Percentiles rank a stretch among this genome's conserved stretches.
These are phyloP conservation scores for Cyberlindnera suaveolens DNA, from an alignment of 805 yeast genomes.

Conservation along the genomic window DNA sequence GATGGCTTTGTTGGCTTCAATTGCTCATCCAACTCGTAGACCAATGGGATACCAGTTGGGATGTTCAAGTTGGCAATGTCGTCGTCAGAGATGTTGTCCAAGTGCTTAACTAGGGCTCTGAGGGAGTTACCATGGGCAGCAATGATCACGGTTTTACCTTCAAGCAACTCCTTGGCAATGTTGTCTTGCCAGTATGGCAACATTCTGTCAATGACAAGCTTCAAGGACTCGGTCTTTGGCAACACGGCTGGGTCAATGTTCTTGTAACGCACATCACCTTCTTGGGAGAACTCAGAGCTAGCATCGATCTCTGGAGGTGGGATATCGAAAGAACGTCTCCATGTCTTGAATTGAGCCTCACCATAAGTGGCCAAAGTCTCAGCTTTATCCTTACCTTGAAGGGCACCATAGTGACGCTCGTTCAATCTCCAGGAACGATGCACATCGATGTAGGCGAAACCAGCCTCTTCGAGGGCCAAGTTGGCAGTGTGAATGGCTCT, in stretches of 20 bases:
- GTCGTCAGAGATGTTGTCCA: slow-evolving; percentile 86
- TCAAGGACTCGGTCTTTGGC: slow-evolving; percentile 92
- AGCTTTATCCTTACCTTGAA: slow-evolving; percentile 98
- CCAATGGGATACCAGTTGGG: slow-evolving; percentile 98
- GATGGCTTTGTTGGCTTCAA: slow-evolving; percentile 89
- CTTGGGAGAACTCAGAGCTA: slow-evolving; percentile 77
- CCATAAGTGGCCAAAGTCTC: slow-evolving; percentile 85
- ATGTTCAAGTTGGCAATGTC: slow-evolving; percentile 93
- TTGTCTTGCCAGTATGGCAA: slow-evolving; percentile 96
- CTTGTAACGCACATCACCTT: slow-evolving; percentile 77
- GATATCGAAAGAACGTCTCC: slow-evolving; percentile 96
- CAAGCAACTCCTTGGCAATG: slow-evolving; percentile 77
- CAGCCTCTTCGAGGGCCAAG: slow-evolving; percentile 85
- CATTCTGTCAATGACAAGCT: slow-evolving; percentile 91
- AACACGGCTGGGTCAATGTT: slow-evolving; percentile 79
- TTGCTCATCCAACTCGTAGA: slow-evolving; percentile 83
- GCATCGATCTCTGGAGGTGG: slow-evolving; percentile 90
- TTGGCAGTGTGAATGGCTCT: slow-evolving; percentile 98
- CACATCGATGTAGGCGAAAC: slow-evolving; percentile 85
- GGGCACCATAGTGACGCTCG: slow-evolving; percentile 98
- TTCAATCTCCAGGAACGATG: slow-evolving; percentile 96
- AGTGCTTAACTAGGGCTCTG: slow-evolving; percentile 93
- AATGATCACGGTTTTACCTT: slow-evolving; percentile 83
- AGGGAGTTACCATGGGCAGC: slow-evolving; percentile 99
- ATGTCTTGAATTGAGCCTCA: slow-evolving; percentile 86